These are phyloP conservation scores for Aspergillus pseudoglaucus DNA, from an alignment of 2,329 filamentous ascomycete genomes.

Conservation along the genomic window DNA sequence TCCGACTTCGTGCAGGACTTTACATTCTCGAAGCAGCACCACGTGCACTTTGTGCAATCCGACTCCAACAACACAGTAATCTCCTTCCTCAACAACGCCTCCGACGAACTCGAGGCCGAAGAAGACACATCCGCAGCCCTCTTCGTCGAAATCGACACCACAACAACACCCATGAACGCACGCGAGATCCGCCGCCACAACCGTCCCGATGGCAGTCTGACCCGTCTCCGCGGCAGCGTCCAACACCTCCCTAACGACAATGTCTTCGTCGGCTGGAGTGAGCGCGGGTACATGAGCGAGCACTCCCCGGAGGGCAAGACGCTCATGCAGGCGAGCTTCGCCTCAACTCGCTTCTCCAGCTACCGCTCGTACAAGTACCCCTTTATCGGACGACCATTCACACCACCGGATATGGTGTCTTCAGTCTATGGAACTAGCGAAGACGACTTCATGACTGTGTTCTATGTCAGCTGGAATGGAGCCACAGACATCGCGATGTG, in stretches of 20 bases:
- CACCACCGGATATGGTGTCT: slow-evolving; percentile 27
- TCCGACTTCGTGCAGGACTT: slow-evolving; percentile 29
- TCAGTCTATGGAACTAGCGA: slow-evolving; percentile 23
- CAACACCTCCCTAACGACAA: slow-evolving; percentile 32
- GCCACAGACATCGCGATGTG: slow-evolving; percentile 42
- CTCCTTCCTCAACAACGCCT: slow-evolving; percentile 31
- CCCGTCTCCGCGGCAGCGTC: slow-evolving; percentile 30
- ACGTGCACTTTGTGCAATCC: slow-evolving; percentile 27
- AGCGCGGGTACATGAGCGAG: slow-evolving; percentile 31
- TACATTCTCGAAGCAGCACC: slow-evolving; percentile 33
- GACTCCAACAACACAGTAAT: slow-evolving; percentile 24
- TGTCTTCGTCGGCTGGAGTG: slow-evolving; percentile 32
- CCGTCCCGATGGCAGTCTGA: slow-evolving; percentile 29
- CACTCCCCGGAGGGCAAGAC: slow-evolving; percentile 27
- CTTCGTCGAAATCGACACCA: slow-evolving; percentile 25
- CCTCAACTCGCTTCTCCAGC: slow-evolving; percentile 27
- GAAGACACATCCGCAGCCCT: slow-evolving; percentile 26
- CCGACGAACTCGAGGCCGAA: slow-evolving; percentile 22
- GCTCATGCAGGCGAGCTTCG: slow-evolving; percentile 32
- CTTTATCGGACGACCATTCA: slow-evolving; percentile 28
- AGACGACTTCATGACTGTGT: slow-evolving; percentile 16
- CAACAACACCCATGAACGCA: slow-evolving; percentile 20
- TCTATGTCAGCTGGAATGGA: slow-evolving; percentile 43
- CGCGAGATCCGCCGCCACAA: slow-evolving; percentile 22
- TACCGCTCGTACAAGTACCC: slow-evolving; percentile 37